Conservation (phyloP, 257 asterid genomes). For the Scutellaria barbata region DNA sequence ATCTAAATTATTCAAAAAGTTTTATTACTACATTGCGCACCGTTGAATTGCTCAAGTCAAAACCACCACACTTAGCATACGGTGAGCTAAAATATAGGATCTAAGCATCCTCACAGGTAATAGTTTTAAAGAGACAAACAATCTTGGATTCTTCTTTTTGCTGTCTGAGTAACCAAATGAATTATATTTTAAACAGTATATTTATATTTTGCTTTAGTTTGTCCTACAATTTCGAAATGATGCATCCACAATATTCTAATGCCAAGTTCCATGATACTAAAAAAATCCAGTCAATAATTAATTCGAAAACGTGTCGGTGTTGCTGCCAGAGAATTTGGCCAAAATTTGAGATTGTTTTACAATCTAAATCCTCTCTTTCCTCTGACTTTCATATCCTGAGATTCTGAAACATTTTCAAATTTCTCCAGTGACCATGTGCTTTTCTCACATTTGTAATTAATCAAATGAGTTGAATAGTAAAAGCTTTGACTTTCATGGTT, state of each 20-base stretch:
- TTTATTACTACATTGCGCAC: not conserved
- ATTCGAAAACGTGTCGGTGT: not conserved
- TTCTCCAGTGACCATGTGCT: slow-evolving; percentile 35
- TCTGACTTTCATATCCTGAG: slow-evolving; percentile 36
- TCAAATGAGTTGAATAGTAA: slow-evolving; percentile 7
- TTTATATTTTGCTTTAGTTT: not conserved
- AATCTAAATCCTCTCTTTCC: slow-evolving; percentile 35
- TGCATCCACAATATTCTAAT: slow-evolving; percentile 9
- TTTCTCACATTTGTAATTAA: slow-evolving; percentile 31
- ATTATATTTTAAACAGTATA: not conserved
- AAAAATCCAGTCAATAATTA: not conserved
- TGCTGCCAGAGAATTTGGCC: slow-evolving; percentile 13
- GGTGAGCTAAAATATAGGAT: slow-evolving; percentile 12
- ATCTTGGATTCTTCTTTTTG: not conserved
- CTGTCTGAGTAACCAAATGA: not conserved
- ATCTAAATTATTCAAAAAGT: not conserved
- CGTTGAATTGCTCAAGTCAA: not conserved
- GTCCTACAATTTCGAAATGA: not conserved
- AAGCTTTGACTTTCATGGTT: slow-evolving; percentile 41
- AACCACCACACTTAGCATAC: not conserved
- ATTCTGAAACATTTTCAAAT: slow-evolving; percentile 23
- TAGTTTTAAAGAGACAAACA: not conserved
- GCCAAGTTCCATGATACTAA: slow-evolving; percentile 13
- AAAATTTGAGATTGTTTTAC: slow-evolving; percentile 23
- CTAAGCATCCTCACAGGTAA: not conserved